These are phyloP conservation scores for Calocybe gangraenosa DNA, from an alignment of 768 basidiomycete species.

Conservation along the genomic window DNA sequence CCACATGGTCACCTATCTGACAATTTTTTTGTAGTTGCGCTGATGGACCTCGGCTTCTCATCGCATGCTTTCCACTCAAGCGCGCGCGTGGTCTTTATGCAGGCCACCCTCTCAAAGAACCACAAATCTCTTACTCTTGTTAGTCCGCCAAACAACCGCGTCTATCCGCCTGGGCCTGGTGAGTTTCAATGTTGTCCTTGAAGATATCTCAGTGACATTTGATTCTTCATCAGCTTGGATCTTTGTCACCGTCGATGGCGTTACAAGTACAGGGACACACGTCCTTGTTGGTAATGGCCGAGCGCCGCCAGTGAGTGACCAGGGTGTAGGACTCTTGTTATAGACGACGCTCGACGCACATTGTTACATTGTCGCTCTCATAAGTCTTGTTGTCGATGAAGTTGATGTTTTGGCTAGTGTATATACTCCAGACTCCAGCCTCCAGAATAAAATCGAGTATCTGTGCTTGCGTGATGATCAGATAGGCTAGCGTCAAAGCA, in stretches of 20 bases:
- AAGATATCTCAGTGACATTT: constrained; percentile 12
- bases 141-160: constrained; percentile 29
- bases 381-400: no score
- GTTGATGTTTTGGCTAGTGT: no score
- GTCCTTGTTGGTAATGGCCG: constrained; percentile 34
- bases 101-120: constrained; percentile 24
- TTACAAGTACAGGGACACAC: constrained; percentile 32
- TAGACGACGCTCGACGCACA: no score
- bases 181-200: constrained; percentile 16
- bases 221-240: constrained; percentile 20
- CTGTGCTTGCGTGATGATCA: no score
- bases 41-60: constrained; percentile 26
- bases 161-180: constrained; percentile 36
- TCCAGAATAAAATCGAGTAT: no score
- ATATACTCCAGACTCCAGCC: no score
- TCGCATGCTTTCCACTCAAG: constrained; percentile 29
- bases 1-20: neutral
- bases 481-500: no score
- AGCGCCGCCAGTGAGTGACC: constrained; percentile 31
- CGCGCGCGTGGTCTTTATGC: constrained; percentile 30
- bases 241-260: constrained; percentile 27
- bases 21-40: constrained; percentile 21
- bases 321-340: constrained; percentile 19
- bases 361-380: no score
- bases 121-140: constrained; percentile 27